phyloP scores from a whole-genome alignment of 2,329 filamentous ascomycete genomes.

The Capronia americana region DNA sequence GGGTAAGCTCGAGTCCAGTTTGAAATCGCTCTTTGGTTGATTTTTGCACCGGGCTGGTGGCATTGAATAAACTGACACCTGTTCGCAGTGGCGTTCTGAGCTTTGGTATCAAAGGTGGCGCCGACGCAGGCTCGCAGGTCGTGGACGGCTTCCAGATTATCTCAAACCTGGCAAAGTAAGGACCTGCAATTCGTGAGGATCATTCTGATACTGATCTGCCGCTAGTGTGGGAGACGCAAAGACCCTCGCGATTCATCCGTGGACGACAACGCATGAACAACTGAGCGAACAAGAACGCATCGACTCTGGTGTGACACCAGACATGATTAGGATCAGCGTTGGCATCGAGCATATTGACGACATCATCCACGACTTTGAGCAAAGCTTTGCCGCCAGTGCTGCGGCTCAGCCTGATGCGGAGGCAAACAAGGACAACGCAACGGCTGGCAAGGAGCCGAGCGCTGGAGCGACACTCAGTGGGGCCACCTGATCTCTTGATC shows the following conservation, averaged over 20 bases:
- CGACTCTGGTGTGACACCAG: conserved; percentile 77
- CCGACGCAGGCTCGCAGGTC: conserved; percentile 79
- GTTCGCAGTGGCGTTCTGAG: conserved; percentile 73
- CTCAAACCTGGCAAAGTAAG: conserved; percentile 86
- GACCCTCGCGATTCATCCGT: conserved; percentile 87
- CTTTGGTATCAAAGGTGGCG: conserved; percentile 91
- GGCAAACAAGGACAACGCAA: conserved; percentile 34
- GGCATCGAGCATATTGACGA: conserved; percentile 94
- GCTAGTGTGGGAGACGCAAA: conserved; percentile 81
- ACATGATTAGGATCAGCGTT: conserved; percentile 88
- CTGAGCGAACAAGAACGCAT: conserved; percentile 77
- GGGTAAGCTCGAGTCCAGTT: conserved; percentile 52
- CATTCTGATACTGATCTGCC: conserved; percentile 8
- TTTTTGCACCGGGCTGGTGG: background rate
- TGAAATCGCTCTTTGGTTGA: background rate
- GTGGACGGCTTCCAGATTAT: conserved; percentile 96
- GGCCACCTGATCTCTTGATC: conserved; percentile 35
- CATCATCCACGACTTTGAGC: conserved; percentile 88
- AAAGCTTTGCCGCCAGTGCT: conserved; percentile 70
- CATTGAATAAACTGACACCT: background rate
- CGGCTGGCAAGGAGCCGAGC: conserved; percentile 26
- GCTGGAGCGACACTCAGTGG: conserved; percentile 39
- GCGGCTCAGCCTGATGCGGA: conserved; percentile 33
- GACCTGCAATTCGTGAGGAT: conserved; percentile 54
- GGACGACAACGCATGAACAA: conserved; percentile 90